A percentile compares a stretch with the other conserved stretches of the same genome.
Evolutionary conservation across 1,139 yeast species (phyloP).

Genomic region (Blastobotrys indianensis): DNA sequence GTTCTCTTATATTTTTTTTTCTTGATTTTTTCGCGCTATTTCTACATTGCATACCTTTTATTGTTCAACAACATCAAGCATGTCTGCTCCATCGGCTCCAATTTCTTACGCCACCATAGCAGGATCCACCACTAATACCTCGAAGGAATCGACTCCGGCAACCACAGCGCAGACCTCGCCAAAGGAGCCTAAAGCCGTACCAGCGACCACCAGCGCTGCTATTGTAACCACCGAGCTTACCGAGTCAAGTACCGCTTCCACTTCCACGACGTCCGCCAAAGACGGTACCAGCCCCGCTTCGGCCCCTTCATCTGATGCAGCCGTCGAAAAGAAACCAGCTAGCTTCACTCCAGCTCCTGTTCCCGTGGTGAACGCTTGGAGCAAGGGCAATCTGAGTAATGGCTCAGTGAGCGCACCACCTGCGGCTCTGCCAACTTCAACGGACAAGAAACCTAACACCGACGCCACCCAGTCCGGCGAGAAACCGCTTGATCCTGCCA

Average conservation of each 20-base stretch:
- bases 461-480: constrained; percentile 1
- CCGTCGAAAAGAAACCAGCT: constrained; percentile 18
- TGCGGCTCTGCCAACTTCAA: constrained; percentile 19
- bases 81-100: constrained; percentile 18
- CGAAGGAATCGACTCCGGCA: constrained; percentile 5
- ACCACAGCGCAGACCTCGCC: constrained; percentile 1
- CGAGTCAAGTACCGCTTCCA: no score
- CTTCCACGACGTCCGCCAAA: no score
- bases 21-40: neutral
- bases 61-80: neutral
- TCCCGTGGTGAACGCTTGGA: constrained; percentile 40
- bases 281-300: neutral
- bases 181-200: constrained; percentile 9
- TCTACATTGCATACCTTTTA: constrained; percentile 4
- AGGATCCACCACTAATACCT: constrained; percentile 16
- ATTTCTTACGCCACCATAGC: constrained; percentile 32
- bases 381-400: constrained; percentile 16
- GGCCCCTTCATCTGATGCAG: constrained; percentile 15
- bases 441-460: constrained; percentile 20
- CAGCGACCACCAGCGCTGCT: neutral
- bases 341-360: constrained; percentile 41
- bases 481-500: constrained; percentile 38
- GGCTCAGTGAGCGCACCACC: constrained; percentile 7
- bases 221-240: neutral
- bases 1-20: neutral